Percentiles rank a stretch among this genome's conserved stretches.
phyloP scores from a whole-genome alignment of 352 stramenopile genomes.

The Phytophthora macrochlamydospora region DNA sequence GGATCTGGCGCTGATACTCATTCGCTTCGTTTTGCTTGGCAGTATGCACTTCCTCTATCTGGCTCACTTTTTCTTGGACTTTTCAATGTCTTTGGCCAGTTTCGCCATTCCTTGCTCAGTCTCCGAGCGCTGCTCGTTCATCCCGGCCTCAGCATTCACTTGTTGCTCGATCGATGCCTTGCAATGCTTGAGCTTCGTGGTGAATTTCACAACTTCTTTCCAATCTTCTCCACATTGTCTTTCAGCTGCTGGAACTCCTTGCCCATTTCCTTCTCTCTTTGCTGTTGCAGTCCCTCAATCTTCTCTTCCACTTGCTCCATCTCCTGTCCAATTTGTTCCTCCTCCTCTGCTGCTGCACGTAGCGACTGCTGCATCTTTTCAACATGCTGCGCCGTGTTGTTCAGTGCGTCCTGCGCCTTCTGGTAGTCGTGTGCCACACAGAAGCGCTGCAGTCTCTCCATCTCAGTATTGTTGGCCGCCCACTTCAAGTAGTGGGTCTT shows the following conservation, averaged over 20 bases:
- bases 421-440: slow-evolving; percentile 97
- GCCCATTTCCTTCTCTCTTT: slow-evolving; percentile 84
- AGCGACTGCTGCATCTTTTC: slow-evolving; percentile 89
- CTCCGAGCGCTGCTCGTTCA: slow-evolving; percentile 78
- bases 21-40: slow-evolving; percentile 70
- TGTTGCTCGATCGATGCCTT: slow-evolving; percentile 77
- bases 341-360: slow-evolving; percentile 64
- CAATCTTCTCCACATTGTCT: slow-evolving; percentile 77
- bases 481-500: slow-evolving; percentile 99
- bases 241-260: slow-evolving; percentile 86
- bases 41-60: slow-evolving; percentile 49
- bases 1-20: slow-evolving; percentile 84
- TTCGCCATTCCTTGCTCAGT: slow-evolving; percentile 78
- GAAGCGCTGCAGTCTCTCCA: slow-evolving; percentile 97
- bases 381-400: slow-evolving; percentile 89
- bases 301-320: slow-evolving; percentile 87
- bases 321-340: slow-evolving; percentile 60
- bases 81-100: slow-evolving; percentile 86
- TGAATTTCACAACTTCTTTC: slow-evolving; percentile 84
- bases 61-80: slow-evolving; percentile 64
- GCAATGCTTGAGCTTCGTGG: slow-evolving; percentile 80
- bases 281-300: slow-evolving; percentile 78
- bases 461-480: slow-evolving; percentile 98
- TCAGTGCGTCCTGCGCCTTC: slow-evolving; percentile 87
- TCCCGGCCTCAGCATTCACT: slow-evolving; percentile 54